Conservation (phyloP, 78 protist genomes). For the Dictyostelium citrinum region DNA sequence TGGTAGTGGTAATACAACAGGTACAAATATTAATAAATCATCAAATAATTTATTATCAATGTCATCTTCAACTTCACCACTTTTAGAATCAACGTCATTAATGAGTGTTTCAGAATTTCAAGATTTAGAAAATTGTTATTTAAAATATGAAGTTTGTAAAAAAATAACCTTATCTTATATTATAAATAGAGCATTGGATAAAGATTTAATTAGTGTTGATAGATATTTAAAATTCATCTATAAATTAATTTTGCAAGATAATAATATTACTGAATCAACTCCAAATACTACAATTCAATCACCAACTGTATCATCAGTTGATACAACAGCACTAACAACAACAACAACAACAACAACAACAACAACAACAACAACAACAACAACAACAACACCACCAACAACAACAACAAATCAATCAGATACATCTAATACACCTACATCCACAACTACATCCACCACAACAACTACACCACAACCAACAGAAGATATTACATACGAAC, state of each 20-base stretch:
- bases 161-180: constrained; percentile 14
- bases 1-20: background rate
- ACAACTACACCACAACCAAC: background rate
- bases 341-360: background rate
- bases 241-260: background rate
- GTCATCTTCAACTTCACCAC: background rate
- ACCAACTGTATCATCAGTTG: background rate
- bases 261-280: background rate
- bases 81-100: background rate
- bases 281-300: background rate
- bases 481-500: background rate
- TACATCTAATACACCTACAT: too few species aligned
- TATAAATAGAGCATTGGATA: constrained; percentile 16
- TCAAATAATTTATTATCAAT: background rate
- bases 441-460: background rate
- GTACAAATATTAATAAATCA: background rate
- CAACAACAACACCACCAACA: background rate
- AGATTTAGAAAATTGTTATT: constrained; percentile 16
- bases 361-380: background rate
- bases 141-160: constrained; percentile 21
- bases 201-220: constrained; percentile 9
- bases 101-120: background rate
- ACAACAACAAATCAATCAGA: background rate
- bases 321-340: too few species aligned
- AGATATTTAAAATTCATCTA: constrained; percentile 36